phyloP scores from a whole-genome alignment of 352 stramenopile species.

The Pythium coloratum region DNA sequence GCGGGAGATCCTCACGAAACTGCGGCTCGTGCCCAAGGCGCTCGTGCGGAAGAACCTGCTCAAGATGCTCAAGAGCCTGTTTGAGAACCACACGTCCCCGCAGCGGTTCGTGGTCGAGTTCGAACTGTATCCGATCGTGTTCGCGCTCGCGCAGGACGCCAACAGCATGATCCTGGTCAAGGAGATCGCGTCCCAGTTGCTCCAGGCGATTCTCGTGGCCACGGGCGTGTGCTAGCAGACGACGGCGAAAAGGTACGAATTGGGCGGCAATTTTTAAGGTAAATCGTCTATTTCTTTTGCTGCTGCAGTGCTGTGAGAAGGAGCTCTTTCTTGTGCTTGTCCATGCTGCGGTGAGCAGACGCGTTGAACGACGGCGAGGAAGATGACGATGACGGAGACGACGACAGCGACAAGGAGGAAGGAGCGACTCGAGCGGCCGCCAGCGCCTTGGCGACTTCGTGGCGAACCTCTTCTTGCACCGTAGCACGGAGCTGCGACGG shows the following conservation, averaged over 20 bases:
- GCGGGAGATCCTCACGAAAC: conserved; percentile 72
- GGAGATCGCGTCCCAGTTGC: conserved; percentile 85
- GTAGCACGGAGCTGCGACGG: conserved; percentile 59
- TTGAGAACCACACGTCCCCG: conserved; percentile 84
- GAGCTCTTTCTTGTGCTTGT: conserved; percentile 71
- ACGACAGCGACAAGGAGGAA: neutral
- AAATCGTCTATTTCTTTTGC: conserved; percentile 30
- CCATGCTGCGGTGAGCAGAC: conserved; percentile 63
- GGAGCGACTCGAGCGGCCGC: conserved; percentile 20
- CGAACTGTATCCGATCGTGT: conserved; percentile 80
- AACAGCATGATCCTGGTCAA: conserved; percentile 91
- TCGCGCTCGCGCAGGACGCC: conserved; percentile 80
- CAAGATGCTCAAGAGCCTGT: conserved; percentile 91
- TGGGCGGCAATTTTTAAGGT: neutral
- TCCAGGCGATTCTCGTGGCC: conserved; percentile 79
- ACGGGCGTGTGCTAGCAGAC: conserved; percentile 50
- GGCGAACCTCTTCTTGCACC: conserved; percentile 61
- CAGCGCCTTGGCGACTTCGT: conserved; percentile 57
- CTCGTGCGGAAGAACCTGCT: conserved; percentile 91
- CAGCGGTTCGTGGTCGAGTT: conserved; percentile 89
- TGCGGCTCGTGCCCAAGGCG: conserved; percentile 82
- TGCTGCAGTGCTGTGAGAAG: conserved; percentile 49
- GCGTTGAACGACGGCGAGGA: conserved; percentile 38
- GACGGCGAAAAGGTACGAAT: neutral
- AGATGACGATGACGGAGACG: conserved; percentile 4